phyloP scores from a whole-genome alignment of 2,329 filamentous ascomycete species.

The Berkeleyomyces basicola region DNA sequence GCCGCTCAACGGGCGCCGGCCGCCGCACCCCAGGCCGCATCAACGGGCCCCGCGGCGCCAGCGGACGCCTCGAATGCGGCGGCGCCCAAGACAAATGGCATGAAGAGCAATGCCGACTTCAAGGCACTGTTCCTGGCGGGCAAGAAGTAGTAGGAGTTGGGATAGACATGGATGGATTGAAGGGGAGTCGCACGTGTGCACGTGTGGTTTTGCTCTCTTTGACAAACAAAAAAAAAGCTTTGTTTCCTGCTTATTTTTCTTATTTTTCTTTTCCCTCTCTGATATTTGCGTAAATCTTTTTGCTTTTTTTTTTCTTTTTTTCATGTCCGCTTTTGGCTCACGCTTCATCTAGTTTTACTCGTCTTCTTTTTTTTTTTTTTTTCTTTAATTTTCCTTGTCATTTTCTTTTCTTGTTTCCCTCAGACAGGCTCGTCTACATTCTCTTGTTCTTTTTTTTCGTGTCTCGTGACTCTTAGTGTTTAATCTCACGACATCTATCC shows the following conservation, averaged over 20 bases:
- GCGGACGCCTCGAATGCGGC: conserved; percentile 14
- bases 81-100: conserved; percentile 6
- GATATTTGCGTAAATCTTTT: background rate
- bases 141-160: conserved; percentile 12
- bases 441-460: background rate
- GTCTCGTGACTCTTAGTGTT: background rate
- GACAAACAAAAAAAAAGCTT: background rate
- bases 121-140: conserved; percentile 30
- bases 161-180: no score
- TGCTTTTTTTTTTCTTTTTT: background rate
- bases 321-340: background rate
- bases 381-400: background rate
- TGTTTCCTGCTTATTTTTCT: background rate
- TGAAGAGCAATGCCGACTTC: conserved; percentile 41
- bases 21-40: conserved; percentile 18
- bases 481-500: background rate
- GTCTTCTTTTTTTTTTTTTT: background rate
- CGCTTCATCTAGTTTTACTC: background rate
- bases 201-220: background rate
- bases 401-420: background rate
- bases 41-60: conserved; percentile 15
- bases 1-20: conserved; percentile 21
- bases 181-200: background rate
- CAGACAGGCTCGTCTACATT: no score
- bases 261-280: background rate